phyloP scores from a whole-genome alignment of 2,329 filamentous ascomycete species.

The Paecilomyces sp. region DNA sequence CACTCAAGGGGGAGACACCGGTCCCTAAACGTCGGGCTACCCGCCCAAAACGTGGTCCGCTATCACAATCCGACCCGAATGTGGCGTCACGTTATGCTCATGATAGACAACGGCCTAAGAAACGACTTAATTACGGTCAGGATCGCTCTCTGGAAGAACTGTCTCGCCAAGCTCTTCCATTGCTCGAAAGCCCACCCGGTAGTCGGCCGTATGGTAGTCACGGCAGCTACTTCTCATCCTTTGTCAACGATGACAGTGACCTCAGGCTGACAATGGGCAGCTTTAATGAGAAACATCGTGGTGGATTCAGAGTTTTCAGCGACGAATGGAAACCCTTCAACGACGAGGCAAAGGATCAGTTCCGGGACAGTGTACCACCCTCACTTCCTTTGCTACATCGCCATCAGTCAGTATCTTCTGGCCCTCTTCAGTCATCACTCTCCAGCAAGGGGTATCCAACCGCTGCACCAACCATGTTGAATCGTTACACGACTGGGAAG shows the following conservation, averaged over 20 bases:
- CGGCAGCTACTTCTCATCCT: conserved; percentile 12
- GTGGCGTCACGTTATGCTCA: conserved; percentile 15
- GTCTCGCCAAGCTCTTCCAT: conserved; percentile 12
- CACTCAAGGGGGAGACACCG: conserved; percentile 39
- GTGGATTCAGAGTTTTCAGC: conserved; percentile 29
- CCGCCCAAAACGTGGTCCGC: conserved; percentile 22
- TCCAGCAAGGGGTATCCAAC: conserved; percentile 7
- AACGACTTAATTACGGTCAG: conserved; percentile 5
- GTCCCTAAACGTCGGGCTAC: conserved; percentile 28
- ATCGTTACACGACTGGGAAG: conserved; percentile 16
- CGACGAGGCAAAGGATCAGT: conserved; percentile 5
- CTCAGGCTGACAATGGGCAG: conserved; percentile 23
- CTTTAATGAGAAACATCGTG: conserved; percentile 20
- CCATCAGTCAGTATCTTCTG: conserved; percentile 5
- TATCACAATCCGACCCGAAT: conserved; percentile 27
- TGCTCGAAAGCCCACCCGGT: conserved; percentile 13
- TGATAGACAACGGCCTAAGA: conserved; percentile 19
- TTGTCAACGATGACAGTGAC: conserved; percentile 22
- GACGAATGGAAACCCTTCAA: conserved; percentile 18
- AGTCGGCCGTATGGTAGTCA: conserved; percentile 12
- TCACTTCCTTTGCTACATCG: conserved; percentile 16
- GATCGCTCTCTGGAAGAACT: conserved; percentile 6
- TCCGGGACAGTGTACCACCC: conserved; percentile 1
- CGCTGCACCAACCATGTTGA: conserved; percentile 5
- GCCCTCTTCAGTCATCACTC: conserved; percentile 9